phyloP scores from a whole-genome alignment of 2,329 filamentous ascomycete species.

The Phialocephala sp. region DNA sequence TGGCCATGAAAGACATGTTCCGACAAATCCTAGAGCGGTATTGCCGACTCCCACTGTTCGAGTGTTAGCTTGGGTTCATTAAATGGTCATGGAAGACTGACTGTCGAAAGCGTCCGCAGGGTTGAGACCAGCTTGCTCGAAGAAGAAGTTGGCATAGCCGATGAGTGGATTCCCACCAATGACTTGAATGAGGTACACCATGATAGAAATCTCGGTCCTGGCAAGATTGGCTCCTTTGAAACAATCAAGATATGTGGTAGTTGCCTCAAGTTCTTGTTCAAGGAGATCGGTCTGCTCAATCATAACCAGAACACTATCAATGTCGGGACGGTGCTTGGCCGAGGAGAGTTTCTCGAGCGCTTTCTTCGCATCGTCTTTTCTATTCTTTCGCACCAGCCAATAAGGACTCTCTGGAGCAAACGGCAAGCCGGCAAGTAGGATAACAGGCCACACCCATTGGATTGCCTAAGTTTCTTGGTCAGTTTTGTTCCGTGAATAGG shows the following conservation, averaged over 20 bases:
- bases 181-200: conserved; percentile 52
- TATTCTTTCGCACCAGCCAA: conserved; percentile 53
- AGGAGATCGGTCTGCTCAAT: conserved; percentile 61
- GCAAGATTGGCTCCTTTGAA: conserved; percentile 57
- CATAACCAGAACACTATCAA: conserved; percentile 53
- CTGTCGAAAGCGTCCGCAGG: conserved; percentile 62
- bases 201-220: conserved; percentile 57
- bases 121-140: conserved; percentile 54
- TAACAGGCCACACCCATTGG: conserved; percentile 54
- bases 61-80: conserved; percentile 44
- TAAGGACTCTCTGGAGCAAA: conserved; percentile 55
- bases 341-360: conserved; percentile 50
- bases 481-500: not conserved
- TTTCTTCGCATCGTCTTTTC: conserved; percentile 48
- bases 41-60: conserved; percentile 48
- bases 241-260: conserved; percentile 55
- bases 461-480: conserved; percentile 20
- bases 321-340: conserved; percentile 41
- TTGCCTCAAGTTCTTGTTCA: conserved; percentile 51
- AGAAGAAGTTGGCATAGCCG: conserved; percentile 54
- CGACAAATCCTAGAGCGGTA: conserved; percentile 57
- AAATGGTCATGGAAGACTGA: conserved; percentile 51
- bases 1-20: conserved; percentile 56
- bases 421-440: conserved; percentile 49
- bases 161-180: conserved; percentile 46